phyloP scores from a whole-genome alignment of 345 rosid species.

The Syzygium oleosum region DNA sequence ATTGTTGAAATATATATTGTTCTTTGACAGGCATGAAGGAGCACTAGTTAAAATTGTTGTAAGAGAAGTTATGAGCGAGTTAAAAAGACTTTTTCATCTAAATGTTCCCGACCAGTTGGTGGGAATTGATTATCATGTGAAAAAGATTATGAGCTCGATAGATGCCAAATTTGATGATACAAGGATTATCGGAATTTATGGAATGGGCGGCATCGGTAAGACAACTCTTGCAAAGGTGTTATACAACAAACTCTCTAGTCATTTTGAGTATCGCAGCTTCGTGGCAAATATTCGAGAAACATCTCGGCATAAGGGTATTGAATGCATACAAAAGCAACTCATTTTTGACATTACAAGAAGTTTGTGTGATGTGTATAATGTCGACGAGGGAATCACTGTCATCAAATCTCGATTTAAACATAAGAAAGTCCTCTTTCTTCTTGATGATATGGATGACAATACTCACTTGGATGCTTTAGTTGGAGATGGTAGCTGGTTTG shows the following conservation, averaged over 20 bases:
- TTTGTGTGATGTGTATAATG: neutral
- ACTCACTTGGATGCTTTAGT: neutral
- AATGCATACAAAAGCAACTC: neutral
- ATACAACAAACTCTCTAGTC: neutral
- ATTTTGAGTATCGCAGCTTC: accelerated
- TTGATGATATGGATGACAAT: neutral
- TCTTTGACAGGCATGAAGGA: neutral
- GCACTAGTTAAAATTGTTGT: neutral
- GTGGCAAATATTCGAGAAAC: neutral
- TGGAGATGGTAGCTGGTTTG: neutral
- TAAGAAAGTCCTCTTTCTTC: neutral
- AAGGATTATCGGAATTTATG: neutral
- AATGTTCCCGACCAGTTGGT: neutral
- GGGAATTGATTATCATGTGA: neutral
- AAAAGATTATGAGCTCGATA: neutral
- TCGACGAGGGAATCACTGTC: neutral
- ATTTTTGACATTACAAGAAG: neutral
- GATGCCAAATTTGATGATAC: neutral
- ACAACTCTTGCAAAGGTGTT: neutral
- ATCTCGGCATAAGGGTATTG: neutral
- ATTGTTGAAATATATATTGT: neutral
- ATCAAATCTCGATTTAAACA: neutral
- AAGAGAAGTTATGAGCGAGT: neutral
- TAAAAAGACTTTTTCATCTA: neutral
- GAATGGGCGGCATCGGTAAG: neutral